Evolutionary conservation across 2,329 filamentous ascomycete species (phyloP), one percentile per base, ranked within the genome.

Genomic region (Fusarium mundagurra): DNA sequence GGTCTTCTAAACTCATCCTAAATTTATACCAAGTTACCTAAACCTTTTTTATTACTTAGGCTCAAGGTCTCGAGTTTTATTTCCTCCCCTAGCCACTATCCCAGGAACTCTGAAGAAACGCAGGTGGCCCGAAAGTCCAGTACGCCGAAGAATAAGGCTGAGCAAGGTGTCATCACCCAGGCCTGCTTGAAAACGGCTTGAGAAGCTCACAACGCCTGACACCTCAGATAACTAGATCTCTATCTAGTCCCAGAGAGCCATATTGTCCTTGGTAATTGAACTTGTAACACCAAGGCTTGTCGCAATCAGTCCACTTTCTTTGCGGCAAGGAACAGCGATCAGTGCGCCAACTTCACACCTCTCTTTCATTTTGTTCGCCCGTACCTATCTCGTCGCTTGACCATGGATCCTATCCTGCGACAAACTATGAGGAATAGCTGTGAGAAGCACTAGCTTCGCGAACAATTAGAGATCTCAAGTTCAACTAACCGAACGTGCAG

Each of bases 141-240:
- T 24, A 45, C 9, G 16, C n/a, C 11, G n/a, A 18, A 24, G 5
- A 12, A 24, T 8, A 24, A 24, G 7, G 43, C n/a, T 44, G 6
- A 17, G n/a, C 0, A 12, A 24, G 1, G 24, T 12, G 4, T 24
- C 16, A 1, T 12, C 7, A 12, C n/a, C 10, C 43, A 44, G n/a
- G n/a, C 17, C 24, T 44, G 11, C n/a, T 24, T 3, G 10, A 5
- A 5, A 3, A 18, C n/a, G n/a, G 17, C 16, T 44, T 24, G 5
- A 6, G 43, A 44, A 44, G n/a, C 16, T 24, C 5, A 14, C 14
- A 14, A n/a, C 8, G 0, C 5, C n/a, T 8, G n/a, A 16, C 0
- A 10, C 8, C 10, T 14, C 8, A 43, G 13, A 14, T n/a, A 10
- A 6, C 8, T 16, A n/a, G 14, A n/a, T 43, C 5, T 43, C 6